phyloP scores from a whole-genome alignment of 305 asterid species.

The Fraxinus latifolia region DNA sequence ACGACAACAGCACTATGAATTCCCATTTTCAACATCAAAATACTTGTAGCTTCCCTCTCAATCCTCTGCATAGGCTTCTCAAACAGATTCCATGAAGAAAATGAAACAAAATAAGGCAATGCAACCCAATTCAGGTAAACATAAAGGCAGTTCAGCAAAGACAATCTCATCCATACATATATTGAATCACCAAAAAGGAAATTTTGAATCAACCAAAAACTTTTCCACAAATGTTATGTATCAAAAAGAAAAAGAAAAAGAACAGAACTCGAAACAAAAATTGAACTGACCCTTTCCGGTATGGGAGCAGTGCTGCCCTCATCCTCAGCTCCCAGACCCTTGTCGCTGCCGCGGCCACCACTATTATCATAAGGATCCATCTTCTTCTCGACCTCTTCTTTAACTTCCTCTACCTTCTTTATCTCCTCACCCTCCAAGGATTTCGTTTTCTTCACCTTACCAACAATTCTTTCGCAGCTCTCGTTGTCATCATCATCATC shows the following conservation, averaged over 20 bases:
- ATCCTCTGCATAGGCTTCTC: not conserved
- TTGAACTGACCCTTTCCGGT: slow-evolving; percentile 56
- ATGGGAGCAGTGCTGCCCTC: slow-evolving; percentile 70
- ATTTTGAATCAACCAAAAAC: not conserved
- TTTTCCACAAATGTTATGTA: not conserved
- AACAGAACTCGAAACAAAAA: not conserved
- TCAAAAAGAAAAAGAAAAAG: not conserved
- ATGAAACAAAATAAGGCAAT: not conserved
- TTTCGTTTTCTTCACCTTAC: slow-evolving; percentile 27
- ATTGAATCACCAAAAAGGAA: not conserved
- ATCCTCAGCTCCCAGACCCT: slow-evolving; percentile 52
- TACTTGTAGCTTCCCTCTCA: slow-evolving; percentile 3
- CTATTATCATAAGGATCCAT: slow-evolving; percentile 55
- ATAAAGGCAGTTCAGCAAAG: not conserved
- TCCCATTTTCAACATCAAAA: not conserved
- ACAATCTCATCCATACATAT: not conserved
- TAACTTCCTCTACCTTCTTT: slow-evolving; percentile 28
- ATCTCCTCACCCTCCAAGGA: slow-evolving; percentile 29
- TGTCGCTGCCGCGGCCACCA: slow-evolving; percentile 62
- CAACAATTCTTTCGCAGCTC: slow-evolving; percentile 26
- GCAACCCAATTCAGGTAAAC: not conserved
- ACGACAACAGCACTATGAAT: not conserved
- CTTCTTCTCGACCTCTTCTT: slow-evolving; percentile 39
- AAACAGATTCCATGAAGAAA: not conserved
- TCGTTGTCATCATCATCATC: slow-evolving; percentile 30